Evolutionary conservation across 2,329 filamentous ascomycete species (phyloP), one percentile per base, ranked within the genome.

Genomic region (Gremmenia infestans): DNA sequence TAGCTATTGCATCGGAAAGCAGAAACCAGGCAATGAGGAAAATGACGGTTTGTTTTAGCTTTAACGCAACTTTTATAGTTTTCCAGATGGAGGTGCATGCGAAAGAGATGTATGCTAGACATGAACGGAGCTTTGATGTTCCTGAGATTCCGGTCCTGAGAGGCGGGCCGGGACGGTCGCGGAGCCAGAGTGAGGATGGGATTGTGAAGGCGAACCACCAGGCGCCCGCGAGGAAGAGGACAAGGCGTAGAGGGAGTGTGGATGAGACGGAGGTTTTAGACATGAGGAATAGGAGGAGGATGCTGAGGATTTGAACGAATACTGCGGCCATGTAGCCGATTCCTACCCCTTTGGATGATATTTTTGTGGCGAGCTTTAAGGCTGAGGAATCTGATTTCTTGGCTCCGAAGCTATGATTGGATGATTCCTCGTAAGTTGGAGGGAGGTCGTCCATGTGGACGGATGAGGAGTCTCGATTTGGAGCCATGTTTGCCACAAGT

Each of bases 151-250:
- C 50, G 5, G 57, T 46, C 39, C 39, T 67, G 11, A 96, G 73
- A 0, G 91, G 91, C 25, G 93, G 93, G 0, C 93, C 93, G 1
- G 93, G 93, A 46, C 93, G 83, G 3, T 91, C 85, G 47, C 91
- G 85, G 32, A 97, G 78, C 87, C 90, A 96, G 65, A 93, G 72
- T 3, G 88, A 89, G 0, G 90, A 85, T 0, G 92, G 92, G 53
- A 96, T 83, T 4, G 89, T 93, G 70, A 97, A 97, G 40, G 87
- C 57, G 43, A 91, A 83, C 93, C 93, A 97, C 92, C 93, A 97
- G 22, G 83, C 71, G 39, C 93, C 93, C 52, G 96, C 85, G 57
- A 91, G 74, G 70, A 93, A 90, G 5, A 97, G 80, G 0, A 93
- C 92, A 5, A 97, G 79, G 3, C 91, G 85, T 50, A 96, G 84